These are phyloP conservation scores for Basidioascus undulatus DNA, from an alignment of 768 basidiomycete genomes.

Conservation along the genomic window DNA sequence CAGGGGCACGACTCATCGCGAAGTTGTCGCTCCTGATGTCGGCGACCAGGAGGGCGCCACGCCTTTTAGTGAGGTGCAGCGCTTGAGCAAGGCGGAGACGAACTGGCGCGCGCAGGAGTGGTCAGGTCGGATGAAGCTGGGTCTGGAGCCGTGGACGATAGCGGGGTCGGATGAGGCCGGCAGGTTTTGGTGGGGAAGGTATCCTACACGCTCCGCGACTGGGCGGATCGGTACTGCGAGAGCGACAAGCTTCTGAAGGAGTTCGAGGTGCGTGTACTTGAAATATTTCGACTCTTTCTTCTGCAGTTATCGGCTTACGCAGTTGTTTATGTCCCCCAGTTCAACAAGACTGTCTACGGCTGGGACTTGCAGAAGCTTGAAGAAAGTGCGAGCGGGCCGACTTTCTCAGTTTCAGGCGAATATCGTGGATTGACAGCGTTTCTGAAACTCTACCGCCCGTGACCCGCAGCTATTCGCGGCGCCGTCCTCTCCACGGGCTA, in stretches of 20 bases:
- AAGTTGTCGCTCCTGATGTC: too few relatives aligned
- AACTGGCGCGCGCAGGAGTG: too few relatives aligned
- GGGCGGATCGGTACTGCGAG: constrained; percentile 63
- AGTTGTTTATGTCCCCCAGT: too few relatives aligned
- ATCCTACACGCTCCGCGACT: constrained; percentile 39
- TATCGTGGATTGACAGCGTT: neutral
- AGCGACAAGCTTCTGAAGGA: constrained; percentile 50
- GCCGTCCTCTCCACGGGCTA: constrained; percentile 13
- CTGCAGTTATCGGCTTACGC: constrained; percentile 1
- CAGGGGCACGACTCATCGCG: too few relatives aligned
- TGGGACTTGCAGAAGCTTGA: constrained; percentile 28
- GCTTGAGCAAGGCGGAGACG: too few relatives aligned
- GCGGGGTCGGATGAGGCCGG: too few relatives aligned
- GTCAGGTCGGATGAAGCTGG: too few relatives aligned
- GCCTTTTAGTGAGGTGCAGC: too few relatives aligned
- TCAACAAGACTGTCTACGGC: constrained; percentile 30
- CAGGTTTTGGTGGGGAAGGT: too few relatives aligned
- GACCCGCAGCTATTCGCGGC: constrained; percentile 7
- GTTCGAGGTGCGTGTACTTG: constrained; percentile 29
- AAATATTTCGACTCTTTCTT: neutral
- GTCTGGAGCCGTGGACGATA: too few relatives aligned
- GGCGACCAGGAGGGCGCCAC: too few relatives aligned
- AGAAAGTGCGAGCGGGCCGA: constrained; percentile 6
- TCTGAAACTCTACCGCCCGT: neutral
- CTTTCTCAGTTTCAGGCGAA: neutral